Base-by-base conservation (phyloP, 2,329 filamentous ascomycete species). In the Cercospora zeae-maydis region DNA sequence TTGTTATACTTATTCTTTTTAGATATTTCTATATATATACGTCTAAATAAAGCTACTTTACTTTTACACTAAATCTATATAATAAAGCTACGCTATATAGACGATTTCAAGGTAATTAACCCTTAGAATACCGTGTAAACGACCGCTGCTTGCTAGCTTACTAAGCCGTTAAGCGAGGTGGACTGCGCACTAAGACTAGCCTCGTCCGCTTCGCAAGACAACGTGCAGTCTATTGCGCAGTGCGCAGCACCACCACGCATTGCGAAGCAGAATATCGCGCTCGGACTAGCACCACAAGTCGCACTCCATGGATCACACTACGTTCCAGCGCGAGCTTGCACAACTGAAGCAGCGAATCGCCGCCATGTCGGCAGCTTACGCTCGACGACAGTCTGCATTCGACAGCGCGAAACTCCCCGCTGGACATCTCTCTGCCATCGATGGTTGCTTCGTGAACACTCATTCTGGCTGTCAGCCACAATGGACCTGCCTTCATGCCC, bases 261-360 rank as follows among this genome's bases (percentile, higher is more conserved):
- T 14, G 49, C 49, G 49, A 52, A 52, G 11, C 49, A 10, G 19
- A 34, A 53, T 10, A 24, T 2, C 24, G 21, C 21, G 27, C 13
- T 27, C 13, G 13, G 11, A 14, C 21, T 16, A 59, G 30, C 39
- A 9, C 16, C 21, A 33, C n/a, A 30, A 33, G 33, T 31, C 34
- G 55, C 16, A 49, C 36, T 53, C 30, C 56, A 72, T 72, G 70
- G 69, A 71, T 64, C 65, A 70, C 39, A 51, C 24, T n/a, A 66
- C 65, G 11, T 72, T 71, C 59, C 65, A 69, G 27, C 62, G 52
- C 19, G 66, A 72, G 63, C 64, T 73, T n/a, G 53, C 63, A 14
- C 47, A 63, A 47, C 66, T 72, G 33, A 71, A 72, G 34, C 47
- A 63, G n/a, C 67, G 64, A 11, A 63, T 72, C 47, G 53, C 59